phyloP scores from a whole-genome alignment of 2,329 filamentous ascomycete genomes.

The Botrytis elliptica region DNA sequence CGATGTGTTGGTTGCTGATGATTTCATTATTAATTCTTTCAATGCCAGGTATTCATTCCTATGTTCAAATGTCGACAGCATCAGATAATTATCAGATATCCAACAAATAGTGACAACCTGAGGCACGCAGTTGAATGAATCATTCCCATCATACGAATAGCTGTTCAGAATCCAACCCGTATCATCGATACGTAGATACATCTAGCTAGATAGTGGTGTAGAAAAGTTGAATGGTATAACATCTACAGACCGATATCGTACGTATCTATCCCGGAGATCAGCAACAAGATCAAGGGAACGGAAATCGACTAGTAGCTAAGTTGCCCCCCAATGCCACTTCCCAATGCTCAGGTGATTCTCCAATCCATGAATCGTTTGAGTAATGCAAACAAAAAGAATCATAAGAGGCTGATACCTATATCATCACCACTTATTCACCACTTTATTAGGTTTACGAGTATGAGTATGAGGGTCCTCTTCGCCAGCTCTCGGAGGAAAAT shows the following conservation, averaged over 20 bases:
- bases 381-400: background rate
- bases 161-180: background rate
- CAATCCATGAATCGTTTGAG: slow-evolving; percentile 5
- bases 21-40: background rate
- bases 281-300: background rate
- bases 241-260: background rate
- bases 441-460: background rate
- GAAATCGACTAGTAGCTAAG: background rate
- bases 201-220: background rate
- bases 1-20: background rate
- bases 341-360: background rate
- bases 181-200: background rate
- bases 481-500: background rate
- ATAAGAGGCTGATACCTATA: background rate
- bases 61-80: background rate
- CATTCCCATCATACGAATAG: background rate
- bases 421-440: background rate
- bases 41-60: background rate
- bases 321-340: background rate
- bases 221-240: background rate
- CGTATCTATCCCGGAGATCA: background rate
- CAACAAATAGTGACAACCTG: background rate
- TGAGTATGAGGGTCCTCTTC: background rate
- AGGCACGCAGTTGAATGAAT: background rate
- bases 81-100: background rate